Evolutionary conservation across 2,329 filamentous ascomycete species (phyloP).

Genomic region (Beauveria brongniartii): DNA sequence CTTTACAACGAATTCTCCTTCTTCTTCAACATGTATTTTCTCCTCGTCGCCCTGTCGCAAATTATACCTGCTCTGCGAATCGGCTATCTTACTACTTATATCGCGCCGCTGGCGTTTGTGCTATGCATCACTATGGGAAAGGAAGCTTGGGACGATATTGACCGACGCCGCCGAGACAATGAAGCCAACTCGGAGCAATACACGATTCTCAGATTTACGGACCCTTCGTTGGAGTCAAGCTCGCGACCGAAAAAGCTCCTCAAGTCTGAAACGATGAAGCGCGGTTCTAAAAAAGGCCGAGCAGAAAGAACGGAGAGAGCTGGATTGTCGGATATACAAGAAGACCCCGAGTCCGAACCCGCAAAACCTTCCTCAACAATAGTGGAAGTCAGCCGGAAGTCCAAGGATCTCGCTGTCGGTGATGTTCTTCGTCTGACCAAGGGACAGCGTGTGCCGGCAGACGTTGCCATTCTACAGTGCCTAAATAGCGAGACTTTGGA

Average conservation of each 20-base stretch:
- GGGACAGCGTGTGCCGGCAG: conserved; percentile 87
- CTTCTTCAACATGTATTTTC: conserved; percentile 99
- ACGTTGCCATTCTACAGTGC: conserved; percentile 88
- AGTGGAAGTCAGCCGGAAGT: conserved; percentile 68
- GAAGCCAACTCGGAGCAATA: conserved; percentile 94
- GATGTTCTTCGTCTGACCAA: conserved; percentile 91
- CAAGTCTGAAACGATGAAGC: conserved; percentile 34
- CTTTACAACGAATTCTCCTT: conserved; percentile 99
- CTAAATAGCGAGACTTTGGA: conserved; percentile 47
- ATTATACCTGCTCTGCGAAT: conserved; percentile 83
- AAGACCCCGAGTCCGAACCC: conserved; percentile 55
- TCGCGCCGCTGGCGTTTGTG: conserved; percentile 87
- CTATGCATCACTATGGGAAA: conserved; percentile 88
- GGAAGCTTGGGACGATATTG: conserved; percentile 91
- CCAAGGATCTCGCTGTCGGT: conserved; percentile 83
- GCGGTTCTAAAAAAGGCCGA: conserved; percentile 23
- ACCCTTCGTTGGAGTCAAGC: conserved; percentile 35
- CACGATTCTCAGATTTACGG: conserved; percentile 64
- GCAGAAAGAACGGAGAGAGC: conserved; percentile 26
- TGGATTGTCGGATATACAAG: conserved; percentile 55
- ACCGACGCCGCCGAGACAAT: conserved; percentile 72
- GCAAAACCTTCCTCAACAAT: conserved; percentile 41
- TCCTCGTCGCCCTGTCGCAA: conserved; percentile 90
- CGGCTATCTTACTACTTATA: conserved; percentile 89
- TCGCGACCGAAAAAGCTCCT: conserved; percentile 30